A percentile compares a stretch with the other conserved stretches of the same genome.
Evolutionary conservation across 176 grass and related monocot species (phyloP).

Genomic region (Oryza longistaminata): DNA sequence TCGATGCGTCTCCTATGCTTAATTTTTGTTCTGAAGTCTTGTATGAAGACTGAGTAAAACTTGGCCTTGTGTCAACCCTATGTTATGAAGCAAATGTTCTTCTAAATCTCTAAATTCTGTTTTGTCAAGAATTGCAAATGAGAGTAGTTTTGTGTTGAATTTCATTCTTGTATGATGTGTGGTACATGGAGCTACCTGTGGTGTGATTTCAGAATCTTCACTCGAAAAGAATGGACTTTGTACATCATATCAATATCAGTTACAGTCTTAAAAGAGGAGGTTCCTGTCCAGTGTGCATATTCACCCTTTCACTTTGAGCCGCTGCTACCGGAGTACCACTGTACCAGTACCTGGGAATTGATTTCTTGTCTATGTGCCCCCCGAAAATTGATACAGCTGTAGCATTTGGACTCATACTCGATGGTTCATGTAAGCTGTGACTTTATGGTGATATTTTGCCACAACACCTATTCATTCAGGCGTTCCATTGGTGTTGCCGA

Average conservation of each 20-base stretch:
- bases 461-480: background rate
- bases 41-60: background rate
- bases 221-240: background rate
- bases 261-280: background rate
- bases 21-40: constrained; percentile 18
- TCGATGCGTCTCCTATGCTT: background rate
- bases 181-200: constrained; percentile 18
- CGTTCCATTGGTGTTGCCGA: background rate
- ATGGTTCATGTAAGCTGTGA: background rate
- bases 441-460: background rate
- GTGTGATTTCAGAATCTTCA: background rate
- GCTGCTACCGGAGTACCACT: background rate
- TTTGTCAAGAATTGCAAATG: background rate
- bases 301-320: background rate
- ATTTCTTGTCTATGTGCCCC: background rate
- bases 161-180: constrained; percentile 44
- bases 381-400: constrained; percentile 14
- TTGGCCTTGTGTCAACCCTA: background rate
- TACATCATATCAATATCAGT: constrained; percentile 22
- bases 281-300: background rate
- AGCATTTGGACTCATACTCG: background rate
- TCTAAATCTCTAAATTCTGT: background rate
- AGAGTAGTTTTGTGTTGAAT: constrained; percentile 11
- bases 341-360: background rate
- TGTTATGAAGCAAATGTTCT: constrained; percentile 1